Percentiles rank a stretch among this genome's conserved stretches.
Conservation (phyloP, 768 basidiomycete species). For the Paxillus involutus region DNA sequence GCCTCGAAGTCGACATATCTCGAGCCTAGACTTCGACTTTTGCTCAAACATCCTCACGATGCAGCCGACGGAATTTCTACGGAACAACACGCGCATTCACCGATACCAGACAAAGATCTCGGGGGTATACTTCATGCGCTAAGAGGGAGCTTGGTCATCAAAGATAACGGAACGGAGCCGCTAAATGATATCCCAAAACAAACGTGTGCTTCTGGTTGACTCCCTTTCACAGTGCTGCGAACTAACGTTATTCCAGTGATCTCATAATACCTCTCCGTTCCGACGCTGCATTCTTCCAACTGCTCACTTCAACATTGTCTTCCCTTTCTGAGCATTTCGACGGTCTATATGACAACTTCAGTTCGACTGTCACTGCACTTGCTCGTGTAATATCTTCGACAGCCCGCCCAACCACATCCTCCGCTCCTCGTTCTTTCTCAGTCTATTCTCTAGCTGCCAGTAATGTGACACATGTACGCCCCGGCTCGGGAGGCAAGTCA, state of each 20-base stretch:
- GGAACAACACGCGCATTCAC: slow-evolving; percentile 11
- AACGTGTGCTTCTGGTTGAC: slow-evolving; percentile 6
- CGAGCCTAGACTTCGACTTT: slow-evolving; percentile 59
- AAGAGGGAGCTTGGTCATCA: no score
- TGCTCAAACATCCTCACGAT: slow-evolving; percentile 28
- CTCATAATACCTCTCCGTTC: slow-evolving; percentile 78
- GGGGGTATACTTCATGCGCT: slow-evolving; percentile 3
- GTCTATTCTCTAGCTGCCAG: slow-evolving; percentile 27
- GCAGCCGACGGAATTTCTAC: not conserved
- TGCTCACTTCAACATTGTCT: slow-evolving; percentile 61
- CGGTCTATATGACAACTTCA: slow-evolving; percentile 51
- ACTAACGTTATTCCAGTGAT: slow-evolving; percentile 35
- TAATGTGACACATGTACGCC: slow-evolving; percentile 36
- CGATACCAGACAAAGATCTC: slow-evolving; percentile 11
- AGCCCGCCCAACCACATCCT: slow-evolving; percentile 32
- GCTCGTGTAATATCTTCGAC: slow-evolving; percentile 36
- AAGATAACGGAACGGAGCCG: no score
- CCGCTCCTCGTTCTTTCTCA: slow-evolving; percentile 30
- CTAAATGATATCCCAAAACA: not conserved
- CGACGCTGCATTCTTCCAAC: slow-evolving; percentile 77
- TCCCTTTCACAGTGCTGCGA: not conserved
- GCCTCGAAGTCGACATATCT: slow-evolving; percentile 44
- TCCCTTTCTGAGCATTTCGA: slow-evolving; percentile 53
- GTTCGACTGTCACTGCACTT: slow-evolving; percentile 45
- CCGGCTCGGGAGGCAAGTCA: slow-evolving; percentile 32